Evolutionary conservation across 2,329 filamentous ascomycete species (phyloP), one percentile per base, ranked within the genome.

Genomic region (Falciphora oryzae): DNA sequence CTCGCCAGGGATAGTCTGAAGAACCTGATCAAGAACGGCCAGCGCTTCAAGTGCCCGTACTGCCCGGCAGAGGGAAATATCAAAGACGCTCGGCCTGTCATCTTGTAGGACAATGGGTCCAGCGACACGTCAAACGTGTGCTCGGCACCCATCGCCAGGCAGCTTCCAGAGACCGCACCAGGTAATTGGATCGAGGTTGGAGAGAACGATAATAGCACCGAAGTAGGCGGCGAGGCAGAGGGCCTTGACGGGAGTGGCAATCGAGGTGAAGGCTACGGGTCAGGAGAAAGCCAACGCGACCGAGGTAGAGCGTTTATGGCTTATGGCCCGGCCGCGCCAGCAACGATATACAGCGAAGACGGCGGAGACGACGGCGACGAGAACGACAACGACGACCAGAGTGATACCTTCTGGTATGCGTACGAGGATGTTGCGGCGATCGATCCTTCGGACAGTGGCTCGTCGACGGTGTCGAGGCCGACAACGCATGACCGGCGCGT

Each of bases 41-140:
- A 81, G 57, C 81, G 89, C 66, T 96, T 96, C 82, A 99, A 99
- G 76, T 99, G 95, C 72, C 95, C 95, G 0, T 99, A 99, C 74
- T 99, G 95, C 73, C 95, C 95, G 0, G 87, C 80, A 35, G 94
- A 98, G 76, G 92, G 92, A 59, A 83, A 89, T 68, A 80, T 90
- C 1, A 87, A 86, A 69, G 92, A 97, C 64, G 92, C 93, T 8
- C 84, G 81, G 70, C 87, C 89, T 74, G 89, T 95, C 59, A 86
- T 87, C 63, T 75, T 93, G 59, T 92, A 67, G 61, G 53, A 58
- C 50, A 5, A 16, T 53, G 44, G 44, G 44, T 10, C 44, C 44
- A 53, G 32, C 35, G 16, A 44, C n/a, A 25, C 32, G 32, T 27
- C 32, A 61, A 16, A 35, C 59, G 32, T 61, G 44, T 53, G 44